phyloP scores from a whole-genome alignment of 108 stramenopile genomes.

The Cylindrotheca closterium region DNA sequence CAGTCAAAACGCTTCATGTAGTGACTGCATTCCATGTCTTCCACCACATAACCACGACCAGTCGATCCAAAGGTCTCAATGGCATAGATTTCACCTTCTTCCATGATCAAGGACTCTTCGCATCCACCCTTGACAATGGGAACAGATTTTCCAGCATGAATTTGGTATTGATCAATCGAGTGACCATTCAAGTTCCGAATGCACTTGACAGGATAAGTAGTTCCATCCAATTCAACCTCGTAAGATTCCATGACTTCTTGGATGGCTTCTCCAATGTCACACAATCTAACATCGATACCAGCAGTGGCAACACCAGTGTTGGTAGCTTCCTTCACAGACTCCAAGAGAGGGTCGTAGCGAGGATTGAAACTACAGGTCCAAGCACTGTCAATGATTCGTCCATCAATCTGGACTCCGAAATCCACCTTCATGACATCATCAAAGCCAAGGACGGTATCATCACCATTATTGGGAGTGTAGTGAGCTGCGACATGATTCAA shows the following conservation, averaged over 20 bases:
- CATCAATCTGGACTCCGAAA: constrained; percentile 99
- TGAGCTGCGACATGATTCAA: constrained; percentile 99
- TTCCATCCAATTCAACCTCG: constrained; percentile 95
- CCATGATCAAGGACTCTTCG: constrained; percentile 95
- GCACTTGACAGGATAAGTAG: constrained; percentile 88
- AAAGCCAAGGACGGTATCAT: constrained; percentile 88
- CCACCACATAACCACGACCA: constrained; percentile 95
- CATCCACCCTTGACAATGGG: constrained; percentile 93
- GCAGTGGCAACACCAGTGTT: constrained; percentile 90
- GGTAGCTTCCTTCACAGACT: constrained; percentile 95
- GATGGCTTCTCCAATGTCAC: constrained; percentile 95
- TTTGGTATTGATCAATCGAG: constrained; percentile 96
- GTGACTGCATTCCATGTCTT: constrained; percentile 98
- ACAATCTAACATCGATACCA: constrained; percentile 95
- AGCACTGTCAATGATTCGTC: constrained; percentile 98
- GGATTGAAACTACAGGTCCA: constrained; percentile 98
- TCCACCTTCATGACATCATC: constrained; percentile 98
- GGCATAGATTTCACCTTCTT: constrained; percentile 98
- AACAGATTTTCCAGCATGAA: constrained; percentile 96
- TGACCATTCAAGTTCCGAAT: constrained; percentile 98
- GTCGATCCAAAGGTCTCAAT: constrained; percentile 99
- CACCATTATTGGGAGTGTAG: constrained; percentile 97
- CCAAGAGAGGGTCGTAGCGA: constrained; percentile 87
- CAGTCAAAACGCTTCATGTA: constrained; percentile 98
- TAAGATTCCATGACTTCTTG: constrained; percentile 99